Evolutionary conservation across 371 early-diverging fungal genomes (phyloP).

Genomic region (Mucor indicus): DNA sequence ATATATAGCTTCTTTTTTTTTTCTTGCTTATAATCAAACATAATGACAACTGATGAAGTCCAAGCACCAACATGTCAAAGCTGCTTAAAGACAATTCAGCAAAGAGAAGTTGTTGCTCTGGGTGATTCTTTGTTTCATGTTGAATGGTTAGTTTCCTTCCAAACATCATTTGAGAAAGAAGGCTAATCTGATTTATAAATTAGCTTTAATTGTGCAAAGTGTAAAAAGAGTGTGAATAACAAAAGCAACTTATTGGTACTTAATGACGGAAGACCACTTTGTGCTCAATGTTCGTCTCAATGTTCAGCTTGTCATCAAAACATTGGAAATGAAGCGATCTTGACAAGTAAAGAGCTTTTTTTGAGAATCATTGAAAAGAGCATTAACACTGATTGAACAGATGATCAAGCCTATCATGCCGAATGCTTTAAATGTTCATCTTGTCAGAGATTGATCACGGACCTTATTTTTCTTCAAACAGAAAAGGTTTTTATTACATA

Average conservation of each 20-base stretch:
- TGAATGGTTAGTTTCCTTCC: slow-evolving; percentile 80
- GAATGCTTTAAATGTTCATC: slow-evolving; percentile 78
- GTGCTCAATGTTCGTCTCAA: slow-evolving; percentile 81
- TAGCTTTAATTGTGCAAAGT: slow-evolving; percentile 81
- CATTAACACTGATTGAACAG: slow-evolving; percentile 22
- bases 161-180: too few species aligned
- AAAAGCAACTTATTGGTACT: slow-evolving; percentile 73
- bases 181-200: too few species aligned
- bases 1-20: too few species aligned
- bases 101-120: slow-evolving; percentile 78
- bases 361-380: neutral
- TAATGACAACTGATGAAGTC: slow-evolving; percentile 10
- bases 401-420: slow-evolving; percentile 79
- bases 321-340: slow-evolving; percentile 86
- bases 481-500: slow-evolving; percentile 47
- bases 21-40: neutral
- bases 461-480: slow-evolving; percentile 78
- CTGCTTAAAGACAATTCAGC: slow-evolving; percentile 66
- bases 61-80: slow-evolving; percentile 53
- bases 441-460: slow-evolving; percentile 69
- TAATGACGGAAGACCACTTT: slow-evolving; percentile 79
- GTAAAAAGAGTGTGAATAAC: slow-evolving; percentile 64
- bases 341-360: slow-evolving; percentile 57
- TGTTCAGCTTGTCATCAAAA: slow-evolving; percentile 74
- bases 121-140: slow-evolving; percentile 81